These are phyloP conservation scores for Solanum pinnatisectum DNA, from an alignment of 257 asterid species.

Conservation along the genomic window DNA sequence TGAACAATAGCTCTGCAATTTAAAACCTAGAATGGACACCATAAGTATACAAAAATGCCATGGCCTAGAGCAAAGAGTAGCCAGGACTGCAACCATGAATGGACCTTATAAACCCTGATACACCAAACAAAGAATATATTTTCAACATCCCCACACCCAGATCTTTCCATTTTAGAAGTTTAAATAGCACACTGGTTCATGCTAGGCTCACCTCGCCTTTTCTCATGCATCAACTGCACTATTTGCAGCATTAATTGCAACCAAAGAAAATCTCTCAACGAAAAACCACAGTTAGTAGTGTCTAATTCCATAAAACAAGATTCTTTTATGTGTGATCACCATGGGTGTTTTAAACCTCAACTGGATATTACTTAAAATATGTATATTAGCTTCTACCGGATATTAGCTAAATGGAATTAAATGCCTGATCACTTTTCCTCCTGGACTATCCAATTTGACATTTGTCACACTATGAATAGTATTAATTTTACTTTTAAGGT, in stretches of 20 bases:
- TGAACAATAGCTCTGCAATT: not conserved
- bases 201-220: not conserved
- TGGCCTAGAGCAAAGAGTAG: not conserved
- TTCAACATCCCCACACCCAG: not conserved
- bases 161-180: not conserved
- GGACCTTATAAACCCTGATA: not conserved
- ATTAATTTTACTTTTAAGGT: not conserved
- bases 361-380: not conserved
- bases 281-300: not conserved
- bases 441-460: not conserved
- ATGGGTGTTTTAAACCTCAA: not conserved
- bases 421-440: not conserved
- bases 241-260: not conserved
- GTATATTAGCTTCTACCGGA: not conserved
- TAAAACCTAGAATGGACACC: not conserved
- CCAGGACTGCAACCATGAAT: not conserved
- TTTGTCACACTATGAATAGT: not conserved
- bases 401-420: not conserved
- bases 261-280: not conserved
- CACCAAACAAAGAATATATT: not conserved
- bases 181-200: not conserved
- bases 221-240: not conserved
- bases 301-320: not conserved
- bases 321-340: not conserved
- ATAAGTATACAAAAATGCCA: not conserved